Base-by-base conservation (phyloP, 352 stramenopile genomes). In the Thraustochytrium sp. region DNA sequence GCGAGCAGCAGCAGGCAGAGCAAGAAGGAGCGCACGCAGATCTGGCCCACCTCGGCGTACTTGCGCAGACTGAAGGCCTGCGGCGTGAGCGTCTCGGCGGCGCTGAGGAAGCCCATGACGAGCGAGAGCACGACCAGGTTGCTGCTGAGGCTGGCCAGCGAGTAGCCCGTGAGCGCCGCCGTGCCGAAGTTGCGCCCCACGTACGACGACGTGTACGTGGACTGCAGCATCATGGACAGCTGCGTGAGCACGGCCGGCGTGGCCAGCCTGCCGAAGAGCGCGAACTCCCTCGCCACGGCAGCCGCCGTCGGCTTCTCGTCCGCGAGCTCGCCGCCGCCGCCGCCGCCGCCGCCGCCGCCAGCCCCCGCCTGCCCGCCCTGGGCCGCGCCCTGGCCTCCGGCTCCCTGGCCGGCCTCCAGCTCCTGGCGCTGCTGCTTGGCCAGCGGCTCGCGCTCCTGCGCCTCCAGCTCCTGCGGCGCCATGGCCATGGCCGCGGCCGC, bases 91-190 rank as follows among this genome's bases (percentile, higher is more conserved):
- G 75, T 84, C 11, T 84, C 75, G 13, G 29, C 53, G n/a, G 75
- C 75, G 34, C 18, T 61, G 23, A 84, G 37, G 8, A 84, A 65
- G 40, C 75, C 75, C 26, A 84, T 84, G 31, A 84, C 55, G 18
- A 84, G 18, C 23, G 34, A 68, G 18, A 76, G 23, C 54, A 38
- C 75, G 16, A 78, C 34, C 21, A 84, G 59, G 44, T 76, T 80
- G 23, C 75, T 61, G 46, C 54, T 76, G 18, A 84, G 75, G 44
- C 63, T 84, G 18, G 55, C 61, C 29, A 84, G 55, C 26, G 75
- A 73, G 38, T 62, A 83, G 0, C 55, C 75, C 23, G 55, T 61
- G 8, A 84, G 40, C 31, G 55, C 38, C 34, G 44, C 61, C 42
- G 75, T 84, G 29, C 75, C 75, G 61, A 61, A 84, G n/a, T 53